A percentile compares a stretch with the other conserved stretches of the same genome.
phyloP scores from a whole-genome alignment of 495 filamentous ascomycete genomes.

The Neurospora intermedia region DNA sequence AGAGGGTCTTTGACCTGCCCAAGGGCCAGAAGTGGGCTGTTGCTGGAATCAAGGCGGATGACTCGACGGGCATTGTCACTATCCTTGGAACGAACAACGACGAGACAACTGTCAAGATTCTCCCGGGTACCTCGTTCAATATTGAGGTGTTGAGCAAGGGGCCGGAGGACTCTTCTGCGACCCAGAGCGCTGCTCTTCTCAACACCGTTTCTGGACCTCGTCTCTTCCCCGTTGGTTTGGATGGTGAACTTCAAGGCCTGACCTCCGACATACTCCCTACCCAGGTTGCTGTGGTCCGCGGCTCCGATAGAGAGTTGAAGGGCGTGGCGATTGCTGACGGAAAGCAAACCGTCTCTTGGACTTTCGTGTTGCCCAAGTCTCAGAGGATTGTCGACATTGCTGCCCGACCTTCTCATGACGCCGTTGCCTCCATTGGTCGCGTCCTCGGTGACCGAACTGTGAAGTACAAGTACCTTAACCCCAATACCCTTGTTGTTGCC shows the following conservation, averaged over 20 bases:
- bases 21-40: constrained; percentile 51
- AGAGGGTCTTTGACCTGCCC: constrained; percentile 45
- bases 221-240: constrained; percentile 37
- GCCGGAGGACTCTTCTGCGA: constrained; percentile 15
- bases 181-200: constrained; percentile 39
- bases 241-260: constrained; percentile 33
- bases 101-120: constrained; percentile 26
- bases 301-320: constrained; percentile 47
- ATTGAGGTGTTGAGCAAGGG: constrained; percentile 27
- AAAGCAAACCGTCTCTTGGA: constrained; percentile 51
- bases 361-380: constrained; percentile 55
- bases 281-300: constrained; percentile 50
- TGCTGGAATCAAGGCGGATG: constrained; percentile 51
- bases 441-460: constrained; percentile 86
- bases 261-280: constrained; percentile 30
- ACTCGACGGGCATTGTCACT: constrained; percentile 42
- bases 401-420: constrained; percentile 63
- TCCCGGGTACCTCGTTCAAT: not conserved
- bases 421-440: constrained; percentile 87
- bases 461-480: constrained; percentile 93
- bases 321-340: constrained; percentile 40
- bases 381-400: constrained; percentile 59
- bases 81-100: constrained; percentile 50
- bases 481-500: constrained; percentile 73
- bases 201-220: constrained; percentile 38